phyloP scores from a whole-genome alignment of 2,329 filamentous ascomycete genomes.

The Pyricularia pennisetigena region DNA sequence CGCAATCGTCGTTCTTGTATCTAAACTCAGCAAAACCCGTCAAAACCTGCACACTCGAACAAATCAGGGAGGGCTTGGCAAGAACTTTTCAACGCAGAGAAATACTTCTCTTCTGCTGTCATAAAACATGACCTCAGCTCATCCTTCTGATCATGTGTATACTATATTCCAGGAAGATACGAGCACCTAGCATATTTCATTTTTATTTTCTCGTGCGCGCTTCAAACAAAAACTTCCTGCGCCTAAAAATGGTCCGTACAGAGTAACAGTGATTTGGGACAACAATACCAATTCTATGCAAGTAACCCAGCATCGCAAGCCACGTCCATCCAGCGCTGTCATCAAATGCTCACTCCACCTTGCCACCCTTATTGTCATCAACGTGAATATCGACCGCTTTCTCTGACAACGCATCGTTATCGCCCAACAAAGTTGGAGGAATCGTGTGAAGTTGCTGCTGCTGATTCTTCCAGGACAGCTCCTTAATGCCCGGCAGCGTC shows the following conservation, averaged over 20 bases:
- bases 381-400: constrained; percentile 41
- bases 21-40: background rate
- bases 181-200: background rate
- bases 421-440: constrained; percentile 18
- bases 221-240: background rate
- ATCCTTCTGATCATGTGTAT: background rate
- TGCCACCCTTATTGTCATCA: constrained; percentile 24
- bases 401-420: constrained; percentile 28
- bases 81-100: background rate
- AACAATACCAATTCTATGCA: constrained; percentile 10
- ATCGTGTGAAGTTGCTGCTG: constrained; percentile 26
- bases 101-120: background rate
- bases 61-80: background rate
- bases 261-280: constrained; percentile 1
- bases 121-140: background rate
- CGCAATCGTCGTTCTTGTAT: background rate
- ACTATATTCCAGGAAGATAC: background rate
- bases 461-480: constrained; percentile 23
- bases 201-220: background rate
- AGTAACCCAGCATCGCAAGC: background rate
- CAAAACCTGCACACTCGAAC: background rate
- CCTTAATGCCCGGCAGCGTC: constrained; percentile 19
- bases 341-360: constrained; percentile 6
- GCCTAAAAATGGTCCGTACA: background rate
- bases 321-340: background rate